Evolutionary conservation across 805 yeast species (phyloP).

Genomic region (Candida taoyuanica): DNA sequence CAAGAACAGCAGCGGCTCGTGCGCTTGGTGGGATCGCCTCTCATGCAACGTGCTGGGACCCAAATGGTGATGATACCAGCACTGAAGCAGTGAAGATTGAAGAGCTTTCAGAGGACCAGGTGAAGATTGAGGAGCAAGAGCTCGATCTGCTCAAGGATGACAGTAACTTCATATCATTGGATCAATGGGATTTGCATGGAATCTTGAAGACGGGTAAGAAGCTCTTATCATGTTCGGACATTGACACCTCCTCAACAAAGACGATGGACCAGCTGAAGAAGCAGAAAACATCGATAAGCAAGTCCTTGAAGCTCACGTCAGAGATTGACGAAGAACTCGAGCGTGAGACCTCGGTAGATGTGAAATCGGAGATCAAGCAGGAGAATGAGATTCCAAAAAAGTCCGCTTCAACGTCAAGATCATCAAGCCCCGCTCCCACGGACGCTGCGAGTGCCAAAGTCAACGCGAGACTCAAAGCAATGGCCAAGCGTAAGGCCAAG

Average conservation of each 20-base stretch:
- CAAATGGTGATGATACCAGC: slow-evolving; percentile 38
- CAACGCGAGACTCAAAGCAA: slow-evolving; percentile 81
- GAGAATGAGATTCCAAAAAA: slow-evolving; percentile 1
- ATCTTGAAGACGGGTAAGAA: slow-evolving; percentile 45
- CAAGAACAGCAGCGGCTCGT: slow-evolving; percentile 88
- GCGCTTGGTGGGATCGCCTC: slow-evolving; percentile 92
- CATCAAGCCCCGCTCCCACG: slow-evolving; percentile 8
- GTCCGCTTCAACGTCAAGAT: slow-evolving; percentile 5
- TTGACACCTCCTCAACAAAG: slow-evolving; percentile 27
- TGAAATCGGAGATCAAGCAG: slow-evolving; percentile 7
- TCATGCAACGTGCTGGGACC: slow-evolving; percentile 80
- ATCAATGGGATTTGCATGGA: slow-evolving; percentile 46
- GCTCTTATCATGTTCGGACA: slow-evolving; percentile 34
- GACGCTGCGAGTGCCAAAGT: slow-evolving; percentile 12
- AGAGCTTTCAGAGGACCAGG: slow-evolving; percentile 16
- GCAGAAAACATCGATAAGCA: slow-evolving; percentile 42
- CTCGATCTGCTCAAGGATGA: slow-evolving; percentile 31
- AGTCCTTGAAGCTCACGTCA: slow-evolving; percentile 40
- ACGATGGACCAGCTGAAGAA: slow-evolving; percentile 41
- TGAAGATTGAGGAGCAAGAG: slow-evolving; percentile 22
- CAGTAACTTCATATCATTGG: slow-evolving; percentile 39
- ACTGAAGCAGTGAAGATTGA: slow-evolving; percentile 22
- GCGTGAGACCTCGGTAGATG: slow-evolving; percentile 12
- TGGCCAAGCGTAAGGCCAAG: slow-evolving; percentile 90
- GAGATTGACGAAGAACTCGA: slow-evolving; percentile 25